Evolutionary conservation across 2,329 filamentous ascomycete genomes (phyloP), one percentile per base, ranked within the genome.

Genomic region (Proliferodiscus dingleyae): DNA sequence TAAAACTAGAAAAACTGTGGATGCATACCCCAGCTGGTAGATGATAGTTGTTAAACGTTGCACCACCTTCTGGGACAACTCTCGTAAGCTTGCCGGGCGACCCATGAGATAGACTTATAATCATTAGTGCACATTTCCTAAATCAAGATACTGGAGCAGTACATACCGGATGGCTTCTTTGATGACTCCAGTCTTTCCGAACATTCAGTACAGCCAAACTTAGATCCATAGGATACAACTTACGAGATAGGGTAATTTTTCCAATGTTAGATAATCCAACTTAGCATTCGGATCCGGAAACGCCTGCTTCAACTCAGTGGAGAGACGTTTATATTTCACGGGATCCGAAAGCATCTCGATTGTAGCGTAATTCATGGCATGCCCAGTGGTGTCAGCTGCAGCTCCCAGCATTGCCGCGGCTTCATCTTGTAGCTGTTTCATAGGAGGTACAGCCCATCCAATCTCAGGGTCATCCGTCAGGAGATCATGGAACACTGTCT

Each of bases 401-500:
- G 24, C 24, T 26, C 24, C 24, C 6, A 26, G 11, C 26, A 64
- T 65, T 15, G 13, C 61, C 56, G 28, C 48, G 16, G 41, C 41
- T 43, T 53, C 52, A 34, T 49, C 29, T 29, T 43, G 42, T 5
- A 53, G 28, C 11, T 48, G 18, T 37, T 54, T 41, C 18, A 38
- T 19, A n/a, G 50, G 28, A 28, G 47, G 47, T 11, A 36, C 32
- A 26, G 33, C n/a, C n/a, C n/a, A n/a, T n/a, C n/a, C n/a, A n/a
- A 34, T 44, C 33, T 3, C 51, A 49, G 37, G 54, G n/a, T n/a
- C n/a, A n/a, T n/a, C n/a, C n/a, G n/a, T 49, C 13, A 64, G 53
- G 2, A 64, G 47, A 7, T 56, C 45, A 28, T 59, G 52, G 43
- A 64, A 63, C 13, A 64, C 61, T 11, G 60, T 64, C n/a, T 49